These are phyloP conservation scores for Terfezia boudieri DNA, from an alignment of 495 filamentous ascomycete species.

Conservation along the genomic window DNA sequence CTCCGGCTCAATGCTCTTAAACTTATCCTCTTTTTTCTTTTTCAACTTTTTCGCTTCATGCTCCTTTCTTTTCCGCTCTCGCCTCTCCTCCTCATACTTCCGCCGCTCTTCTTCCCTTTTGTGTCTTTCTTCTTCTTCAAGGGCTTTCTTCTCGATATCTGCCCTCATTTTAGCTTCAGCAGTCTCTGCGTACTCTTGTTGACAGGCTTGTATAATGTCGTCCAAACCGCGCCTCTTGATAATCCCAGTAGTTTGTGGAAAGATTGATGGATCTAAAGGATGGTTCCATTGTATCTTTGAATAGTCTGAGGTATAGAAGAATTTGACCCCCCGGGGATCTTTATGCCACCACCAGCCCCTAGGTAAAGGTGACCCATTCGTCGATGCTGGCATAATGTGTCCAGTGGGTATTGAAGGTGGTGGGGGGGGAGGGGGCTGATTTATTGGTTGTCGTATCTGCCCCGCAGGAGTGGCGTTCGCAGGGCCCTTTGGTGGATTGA, in stretches of 20 bases:
- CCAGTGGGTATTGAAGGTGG: background rate
- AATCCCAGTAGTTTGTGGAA: slow-evolving; percentile 6
- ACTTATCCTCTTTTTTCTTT: slow-evolving; percentile 9
- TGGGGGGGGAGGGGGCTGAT: background rate
- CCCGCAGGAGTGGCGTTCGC: background rate
- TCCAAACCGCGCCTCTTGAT: slow-evolving; percentile 3
- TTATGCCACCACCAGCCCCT: slow-evolving; percentile 3
- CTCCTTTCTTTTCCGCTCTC: slow-evolving; percentile 7
- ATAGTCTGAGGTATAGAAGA: slow-evolving; percentile 7
- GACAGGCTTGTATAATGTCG: background rate
- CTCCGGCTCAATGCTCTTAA: slow-evolving; percentile 11
- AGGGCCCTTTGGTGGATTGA: background rate
- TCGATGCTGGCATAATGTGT: background rate
- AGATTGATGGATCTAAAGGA: slow-evolving; percentile 7
- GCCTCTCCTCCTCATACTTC: slow-evolving; percentile 1
- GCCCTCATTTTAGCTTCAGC: background rate
- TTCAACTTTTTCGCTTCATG: slow-evolving; percentile 10
- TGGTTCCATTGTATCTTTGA: slow-evolving; percentile 12
- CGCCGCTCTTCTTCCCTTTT: slow-evolving; percentile 4
- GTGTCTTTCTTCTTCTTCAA: slow-evolving; percentile 5
- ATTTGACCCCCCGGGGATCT: background rate
- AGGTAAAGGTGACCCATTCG: background rate
- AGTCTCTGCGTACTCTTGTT: background rate
- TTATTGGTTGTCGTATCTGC: background rate
- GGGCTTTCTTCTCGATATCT: background rate